A percentile compares a stretch with the other conserved stretches of the same genome.
Conservation (phyloP, 208 protist species). For the Leishmania amazonensis region DNA sequence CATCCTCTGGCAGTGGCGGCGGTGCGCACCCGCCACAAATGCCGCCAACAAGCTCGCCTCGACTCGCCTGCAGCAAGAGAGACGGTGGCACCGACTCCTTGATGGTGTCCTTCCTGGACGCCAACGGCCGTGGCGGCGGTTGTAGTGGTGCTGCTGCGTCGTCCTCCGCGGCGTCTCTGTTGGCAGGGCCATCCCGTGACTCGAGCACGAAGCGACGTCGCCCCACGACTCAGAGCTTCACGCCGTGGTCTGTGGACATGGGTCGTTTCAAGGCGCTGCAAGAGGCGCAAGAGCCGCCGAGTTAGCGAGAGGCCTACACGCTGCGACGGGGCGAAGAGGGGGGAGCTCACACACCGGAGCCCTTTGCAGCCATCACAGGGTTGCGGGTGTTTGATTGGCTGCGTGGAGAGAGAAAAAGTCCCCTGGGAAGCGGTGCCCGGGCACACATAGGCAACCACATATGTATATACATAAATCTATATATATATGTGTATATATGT, state of each 20-base stretch:
- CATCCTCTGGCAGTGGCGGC: background rate
- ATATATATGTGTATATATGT: background rate
- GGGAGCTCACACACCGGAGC: background rate
- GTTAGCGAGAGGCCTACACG: background rate
- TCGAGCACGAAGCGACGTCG: constrained; percentile 27
- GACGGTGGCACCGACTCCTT: background rate
- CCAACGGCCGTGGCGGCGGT: constrained; percentile 5
- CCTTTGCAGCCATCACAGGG: background rate
- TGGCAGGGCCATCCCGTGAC: constrained; percentile 23
- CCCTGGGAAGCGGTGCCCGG: background rate
- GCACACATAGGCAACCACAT: background rate
- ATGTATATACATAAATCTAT: background rate
- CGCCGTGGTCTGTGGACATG: constrained; percentile 32
- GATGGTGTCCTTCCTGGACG: background rate
- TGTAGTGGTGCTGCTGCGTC: background rate
- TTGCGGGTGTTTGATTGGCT: background rate
- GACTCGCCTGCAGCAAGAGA: constrained; percentile 1
- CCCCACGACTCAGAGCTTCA: constrained; percentile 27
- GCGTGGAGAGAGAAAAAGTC: too few species aligned
- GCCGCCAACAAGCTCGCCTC: background rate
- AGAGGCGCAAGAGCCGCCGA: background rate
- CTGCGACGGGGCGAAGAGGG: too few species aligned
- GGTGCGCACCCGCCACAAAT: background rate
- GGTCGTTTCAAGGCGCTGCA: constrained; percentile 21
- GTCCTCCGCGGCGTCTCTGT: constrained; percentile 5